A percentile compares a stretch with the other conserved stretches of the same genome.
phyloP scores from a whole-genome alignment of 2,329 filamentous ascomycete species.

The Plectosphaerella plurivora region DNA sequence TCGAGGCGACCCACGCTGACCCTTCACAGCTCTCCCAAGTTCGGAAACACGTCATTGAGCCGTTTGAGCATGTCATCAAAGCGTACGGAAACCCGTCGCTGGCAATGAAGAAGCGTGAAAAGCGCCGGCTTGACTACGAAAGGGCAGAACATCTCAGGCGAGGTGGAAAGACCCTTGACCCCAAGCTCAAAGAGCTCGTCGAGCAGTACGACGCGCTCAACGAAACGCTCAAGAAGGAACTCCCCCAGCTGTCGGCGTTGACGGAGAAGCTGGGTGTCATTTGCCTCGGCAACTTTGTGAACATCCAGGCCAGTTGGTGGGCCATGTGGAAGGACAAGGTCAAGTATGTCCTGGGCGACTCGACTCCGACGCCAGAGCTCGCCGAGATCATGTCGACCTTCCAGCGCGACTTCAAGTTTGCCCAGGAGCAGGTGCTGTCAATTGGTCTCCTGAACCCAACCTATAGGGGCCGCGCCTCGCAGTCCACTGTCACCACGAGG shows the following conservation, averaged over 20 bases:
- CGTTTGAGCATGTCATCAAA: slow-evolving; percentile 73
- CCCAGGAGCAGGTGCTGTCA: slow-evolving; percentile 65
- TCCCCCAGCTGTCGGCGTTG: slow-evolving; percentile 75
- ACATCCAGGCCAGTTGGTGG: slow-evolving; percentile 81
- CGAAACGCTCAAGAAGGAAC: slow-evolving; percentile 86
- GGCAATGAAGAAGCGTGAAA: slow-evolving; percentile 91
- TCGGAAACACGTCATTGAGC: slow-evolving; percentile 78
- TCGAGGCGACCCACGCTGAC: neutral
- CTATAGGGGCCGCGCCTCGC: slow-evolving; percentile 54
- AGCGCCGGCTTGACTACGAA: slow-evolving; percentile 86
- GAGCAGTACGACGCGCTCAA: slow-evolving; percentile 91
- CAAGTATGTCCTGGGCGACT: slow-evolving; percentile 65
- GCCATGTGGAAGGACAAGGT: slow-evolving; percentile 81
- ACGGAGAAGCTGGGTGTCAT: slow-evolving; percentile 79
- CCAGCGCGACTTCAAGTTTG: slow-evolving; percentile 70
- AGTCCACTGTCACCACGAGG: slow-evolving; percentile 58
- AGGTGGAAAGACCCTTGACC: slow-evolving; percentile 79
- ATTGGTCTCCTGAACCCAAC: slow-evolving; percentile 76
- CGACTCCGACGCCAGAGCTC: slow-evolving; percentile 59
- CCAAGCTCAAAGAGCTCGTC: slow-evolving; percentile 76
- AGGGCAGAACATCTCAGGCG: slow-evolving; percentile 74
- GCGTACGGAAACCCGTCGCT: slow-evolving; percentile 79
- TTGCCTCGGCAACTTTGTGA: slow-evolving; percentile 77
- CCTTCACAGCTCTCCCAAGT: slow-evolving; percentile 54
- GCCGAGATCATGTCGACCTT: slow-evolving; percentile 74